Conservation (phyloP, 2,329 filamentous ascomycete genomes). For the Fusarium protoensiforme region DNA sequence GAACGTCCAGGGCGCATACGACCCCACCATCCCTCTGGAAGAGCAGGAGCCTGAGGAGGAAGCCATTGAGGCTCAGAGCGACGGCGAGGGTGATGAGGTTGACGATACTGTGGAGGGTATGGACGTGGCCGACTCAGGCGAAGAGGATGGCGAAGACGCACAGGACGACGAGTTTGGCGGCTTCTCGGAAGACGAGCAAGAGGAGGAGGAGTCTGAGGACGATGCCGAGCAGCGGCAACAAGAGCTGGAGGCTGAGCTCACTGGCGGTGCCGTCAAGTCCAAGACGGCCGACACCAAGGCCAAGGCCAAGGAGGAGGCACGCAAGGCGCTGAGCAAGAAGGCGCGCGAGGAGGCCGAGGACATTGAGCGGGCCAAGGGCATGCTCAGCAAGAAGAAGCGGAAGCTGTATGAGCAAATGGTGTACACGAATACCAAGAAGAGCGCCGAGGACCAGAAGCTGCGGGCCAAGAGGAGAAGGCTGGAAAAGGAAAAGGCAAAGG, state of each 20-base stretch:
- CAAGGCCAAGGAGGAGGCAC: slow-evolving; percentile 75
- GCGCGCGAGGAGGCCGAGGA: slow-evolving; percentile 85
- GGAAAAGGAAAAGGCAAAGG: slow-evolving; percentile 71
- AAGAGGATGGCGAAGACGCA: slow-evolving; percentile 59
- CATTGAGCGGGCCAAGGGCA: slow-evolving; percentile 92
- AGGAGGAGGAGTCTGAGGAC: slow-evolving; percentile 61
- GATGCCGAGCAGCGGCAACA: slow-evolving; percentile 81
- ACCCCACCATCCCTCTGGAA: slow-evolving; percentile 85
- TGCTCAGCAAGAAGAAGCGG: slow-evolving; percentile 97
- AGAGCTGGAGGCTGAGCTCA: slow-evolving; percentile 92
- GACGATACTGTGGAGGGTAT: slow-evolving; percentile 60
- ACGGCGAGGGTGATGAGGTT: slow-evolving; percentile 56
- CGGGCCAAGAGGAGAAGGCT: slow-evolving; percentile 90
- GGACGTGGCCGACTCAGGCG: slow-evolving; percentile 62
- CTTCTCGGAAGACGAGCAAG: slow-evolving; percentile 60
- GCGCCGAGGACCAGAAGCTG: slow-evolving; percentile 87
- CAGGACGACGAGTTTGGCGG: slow-evolving; percentile 61
- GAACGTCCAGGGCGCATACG: slow-evolving; percentile 86
- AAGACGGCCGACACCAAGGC: slow-evolving; percentile 61
- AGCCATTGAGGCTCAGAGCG: slow-evolving; percentile 76
- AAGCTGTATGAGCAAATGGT: slow-evolving; percentile 98
- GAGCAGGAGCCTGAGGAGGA: slow-evolving; percentile 91
- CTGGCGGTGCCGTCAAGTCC: slow-evolving; percentile 70
- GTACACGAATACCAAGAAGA: slow-evolving; percentile 93
- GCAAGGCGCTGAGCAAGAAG: slow-evolving; percentile 76